Percentiles rank a stretch among this genome's conserved stretches.
Evolutionary conservation across 768 basidiomycete genomes (phyloP).

Genomic region (Coprinellus aureogranulatus): DNA sequence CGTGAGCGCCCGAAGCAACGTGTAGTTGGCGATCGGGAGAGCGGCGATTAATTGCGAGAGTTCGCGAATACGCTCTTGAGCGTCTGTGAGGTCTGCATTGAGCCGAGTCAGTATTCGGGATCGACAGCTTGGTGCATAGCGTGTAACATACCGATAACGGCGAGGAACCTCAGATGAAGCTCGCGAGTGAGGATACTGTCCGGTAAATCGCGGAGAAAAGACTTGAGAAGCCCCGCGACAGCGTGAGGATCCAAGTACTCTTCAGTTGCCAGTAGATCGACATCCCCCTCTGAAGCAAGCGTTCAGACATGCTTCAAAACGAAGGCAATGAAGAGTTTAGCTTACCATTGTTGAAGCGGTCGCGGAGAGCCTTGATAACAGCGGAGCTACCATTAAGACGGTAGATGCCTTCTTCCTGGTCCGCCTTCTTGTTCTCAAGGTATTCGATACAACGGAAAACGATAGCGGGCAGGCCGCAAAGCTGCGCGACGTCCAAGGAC

Average conservation of each 20-base stretch:
- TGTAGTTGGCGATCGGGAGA: constrained; percentile 91
- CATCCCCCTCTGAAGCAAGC: constrained; percentile 77
- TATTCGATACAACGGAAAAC: constrained; percentile 96
- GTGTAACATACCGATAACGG: constrained; percentile 76
- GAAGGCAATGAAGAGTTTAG: constrained; percentile 3
- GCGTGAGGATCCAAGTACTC: constrained; percentile 99
- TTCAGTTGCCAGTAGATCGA: constrained; percentile 81
- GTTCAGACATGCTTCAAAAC: not conserved
- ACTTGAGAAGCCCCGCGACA: constrained; percentile 91
- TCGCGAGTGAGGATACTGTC: constrained; percentile 90
- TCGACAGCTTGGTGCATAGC: not conserved
- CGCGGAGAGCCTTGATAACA: constrained; percentile 90
- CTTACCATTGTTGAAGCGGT: constrained; percentile 88
- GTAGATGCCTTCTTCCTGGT: constrained; percentile 97
- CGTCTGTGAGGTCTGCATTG: constrained; percentile 76
- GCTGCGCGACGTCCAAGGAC: constrained; percentile 82
- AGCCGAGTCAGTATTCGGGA: constrained; percentile 9
- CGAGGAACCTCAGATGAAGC: constrained; percentile 84
- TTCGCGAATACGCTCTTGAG: constrained; percentile 85
- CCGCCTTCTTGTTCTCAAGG: constrained; percentile 89
- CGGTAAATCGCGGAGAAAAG: constrained; percentile 90
- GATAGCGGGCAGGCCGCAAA: constrained; percentile 89
- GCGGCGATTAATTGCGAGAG: constrained; percentile 82
- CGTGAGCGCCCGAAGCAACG: constrained; percentile 86
- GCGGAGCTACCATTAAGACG: constrained; percentile 92